A percentile compares a stretch with the other conserved stretches of the same genome.
Evolutionary conservation across 257 asterid species (phyloP).

Genomic region (Linaria vulgaris): DNA sequence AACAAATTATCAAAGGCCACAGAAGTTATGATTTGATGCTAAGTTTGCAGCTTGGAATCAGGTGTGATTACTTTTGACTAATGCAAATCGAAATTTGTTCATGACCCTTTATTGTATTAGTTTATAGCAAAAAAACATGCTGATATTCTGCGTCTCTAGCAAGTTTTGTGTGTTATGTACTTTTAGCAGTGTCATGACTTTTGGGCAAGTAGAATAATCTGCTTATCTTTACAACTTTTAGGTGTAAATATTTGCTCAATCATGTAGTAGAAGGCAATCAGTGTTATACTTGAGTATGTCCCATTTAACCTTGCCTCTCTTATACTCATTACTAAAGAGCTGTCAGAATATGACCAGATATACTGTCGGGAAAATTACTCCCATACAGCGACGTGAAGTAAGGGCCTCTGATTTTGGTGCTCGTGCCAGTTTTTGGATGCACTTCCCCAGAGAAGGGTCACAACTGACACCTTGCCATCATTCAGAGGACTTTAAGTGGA

Average conservation of each 20-base stretch:
- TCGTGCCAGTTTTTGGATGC: conserved; percentile 95
- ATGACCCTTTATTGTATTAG: too few relatives aligned
- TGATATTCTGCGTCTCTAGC: too few relatives aligned
- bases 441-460: conserved; percentile 87
- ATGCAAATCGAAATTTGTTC: not conserved
- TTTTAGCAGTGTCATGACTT: too few relatives aligned
- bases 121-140: too few relatives aligned
- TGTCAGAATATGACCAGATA: conserved; percentile 54
- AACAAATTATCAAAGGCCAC: conserved; percentile 91
- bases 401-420: conserved; percentile 82
- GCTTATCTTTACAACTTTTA: too few relatives aligned
- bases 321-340: conserved; percentile 25
- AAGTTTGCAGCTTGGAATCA: conserved; percentile 96
- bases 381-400: conserved; percentile 93
- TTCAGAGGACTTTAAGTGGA: conserved; percentile 98
- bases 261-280: not conserved
- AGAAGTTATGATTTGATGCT: conserved; percentile 97
- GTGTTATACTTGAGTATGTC: conserved; percentile 1
- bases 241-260: not conserved
- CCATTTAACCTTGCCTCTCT: not conserved
- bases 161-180: too few relatives aligned
- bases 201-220: too few relatives aligned
- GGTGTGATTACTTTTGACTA: conserved; percentile 39
- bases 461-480: conserved; percentile 88
- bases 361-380: conserved; percentile 96